Evolutionary conservation across 2,329 filamentous ascomycete species (phyloP).

Genomic region (Ceratocystis huliohia): DNA sequence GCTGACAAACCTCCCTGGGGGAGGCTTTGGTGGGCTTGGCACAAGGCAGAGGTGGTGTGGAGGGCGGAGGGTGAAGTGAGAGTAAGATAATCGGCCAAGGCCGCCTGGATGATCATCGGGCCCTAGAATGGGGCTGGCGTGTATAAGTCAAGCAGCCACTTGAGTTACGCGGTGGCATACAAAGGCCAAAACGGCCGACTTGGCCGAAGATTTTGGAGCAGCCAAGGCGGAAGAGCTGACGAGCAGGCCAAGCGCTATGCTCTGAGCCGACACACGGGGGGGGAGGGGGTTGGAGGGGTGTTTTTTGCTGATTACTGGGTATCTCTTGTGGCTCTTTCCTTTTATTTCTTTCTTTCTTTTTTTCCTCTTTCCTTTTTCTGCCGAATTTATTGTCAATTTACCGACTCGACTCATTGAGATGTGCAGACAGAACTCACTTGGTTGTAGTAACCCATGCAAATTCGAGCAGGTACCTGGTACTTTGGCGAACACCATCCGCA

Average conservation of each 20-base stretch:
- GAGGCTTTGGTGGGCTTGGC: background rate
- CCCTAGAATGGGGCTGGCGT: background rate
- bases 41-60: background rate
- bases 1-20: too few relatives aligned
- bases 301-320: background rate
- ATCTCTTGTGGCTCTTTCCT: background rate
- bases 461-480: slow-evolving; percentile 2
- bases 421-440: too few relatives aligned
- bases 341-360: background rate
- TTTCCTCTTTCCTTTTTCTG: too few relatives aligned
- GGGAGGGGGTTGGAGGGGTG: too few relatives aligned
- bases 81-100: background rate
- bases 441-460: background rate
- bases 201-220: too few relatives aligned
- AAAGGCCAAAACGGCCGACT: background rate
- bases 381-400: too few relatives aligned
- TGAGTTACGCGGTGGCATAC: background rate
- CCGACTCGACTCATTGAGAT: too few relatives aligned
- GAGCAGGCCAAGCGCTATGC: too few relatives aligned
- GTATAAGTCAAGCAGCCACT: background rate
- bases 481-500: background rate
- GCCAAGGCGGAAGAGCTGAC: background rate
- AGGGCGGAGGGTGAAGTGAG: background rate
- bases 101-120: background rate
- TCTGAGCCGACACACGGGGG: too few relatives aligned